A percentile compares a stretch with the other conserved stretches of the same genome.
Conservation (phyloP, 1,284 basidiomycete genomes). For the Puccinia polysora region DNA sequence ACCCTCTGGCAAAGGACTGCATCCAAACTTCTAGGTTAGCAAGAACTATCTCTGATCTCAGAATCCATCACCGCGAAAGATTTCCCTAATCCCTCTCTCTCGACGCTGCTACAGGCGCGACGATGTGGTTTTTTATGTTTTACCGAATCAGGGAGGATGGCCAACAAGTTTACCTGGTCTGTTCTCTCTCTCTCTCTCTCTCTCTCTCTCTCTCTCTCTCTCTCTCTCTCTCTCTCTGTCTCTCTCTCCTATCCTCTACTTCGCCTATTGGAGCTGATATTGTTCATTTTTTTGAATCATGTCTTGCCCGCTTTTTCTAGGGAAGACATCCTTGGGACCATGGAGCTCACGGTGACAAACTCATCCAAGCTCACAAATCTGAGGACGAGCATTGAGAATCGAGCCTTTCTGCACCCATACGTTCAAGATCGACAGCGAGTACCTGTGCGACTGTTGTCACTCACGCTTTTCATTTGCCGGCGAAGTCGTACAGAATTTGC, state of each 20-base stretch:
- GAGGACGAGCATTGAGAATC: no score
- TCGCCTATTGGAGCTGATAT: no score
- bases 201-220: neutral
- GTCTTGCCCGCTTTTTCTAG: neutral
- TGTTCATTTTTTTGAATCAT: neutral
- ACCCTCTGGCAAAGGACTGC: conserved; percentile 32
- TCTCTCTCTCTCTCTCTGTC: no score
- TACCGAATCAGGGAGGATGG: conserved; percentile 39
- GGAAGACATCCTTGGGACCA: conserved; percentile 42
- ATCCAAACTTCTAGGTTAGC: conserved; percentile 33
- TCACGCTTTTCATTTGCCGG: no score
- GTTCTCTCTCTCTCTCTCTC: neutral
- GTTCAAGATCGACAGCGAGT: no score
- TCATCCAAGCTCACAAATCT: conserved; percentile 23
- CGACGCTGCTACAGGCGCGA: conserved; percentile 35
- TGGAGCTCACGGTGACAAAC: conserved; percentile 27
- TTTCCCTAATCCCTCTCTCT: no score
- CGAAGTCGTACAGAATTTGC: no score
- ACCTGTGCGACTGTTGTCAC: no score
- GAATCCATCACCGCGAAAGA: no score
- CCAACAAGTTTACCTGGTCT: conserved; percentile 34
- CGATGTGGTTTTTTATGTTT: conserved; percentile 43
- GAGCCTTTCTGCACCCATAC: no score
- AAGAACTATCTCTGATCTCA: no score
- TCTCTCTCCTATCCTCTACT: no score